Evolutionary conservation across 2,329 filamentous ascomycete species (phyloP).

Genomic region (Byssothecium circinans): DNA sequence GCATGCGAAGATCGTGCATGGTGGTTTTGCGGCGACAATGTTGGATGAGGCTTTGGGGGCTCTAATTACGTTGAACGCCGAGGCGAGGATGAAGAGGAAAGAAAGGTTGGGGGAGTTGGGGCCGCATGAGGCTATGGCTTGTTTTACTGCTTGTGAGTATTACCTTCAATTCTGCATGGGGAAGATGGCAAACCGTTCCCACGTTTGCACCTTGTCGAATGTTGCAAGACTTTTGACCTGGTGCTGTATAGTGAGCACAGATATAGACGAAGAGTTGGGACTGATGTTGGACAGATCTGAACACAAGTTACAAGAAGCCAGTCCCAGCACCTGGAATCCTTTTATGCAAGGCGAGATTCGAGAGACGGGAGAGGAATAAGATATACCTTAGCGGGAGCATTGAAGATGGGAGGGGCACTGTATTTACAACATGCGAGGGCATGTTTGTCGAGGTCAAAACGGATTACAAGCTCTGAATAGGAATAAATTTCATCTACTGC

Average conservation of each 20-base stretch:
- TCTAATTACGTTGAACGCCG: slow-evolving; percentile 50
- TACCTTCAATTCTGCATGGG: neutral
- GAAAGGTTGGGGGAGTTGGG: slow-evolving; percentile 6
- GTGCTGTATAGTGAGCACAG: too few relatives aligned
- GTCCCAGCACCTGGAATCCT: slow-evolving; percentile 55
- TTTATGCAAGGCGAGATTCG: slow-evolving; percentile 50
- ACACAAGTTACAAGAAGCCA: slow-evolving; percentile 57
- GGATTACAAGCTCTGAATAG: neutral
- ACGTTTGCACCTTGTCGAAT: too few relatives aligned
- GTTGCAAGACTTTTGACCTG: too few relatives aligned
- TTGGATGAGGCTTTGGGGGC: slow-evolving; percentile 62
- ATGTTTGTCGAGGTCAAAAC: slow-evolving; percentile 48
- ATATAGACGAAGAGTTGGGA: neutral
- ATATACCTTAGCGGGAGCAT: slow-evolving; percentile 53
- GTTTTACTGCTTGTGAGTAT: slow-evolving; percentile 41
- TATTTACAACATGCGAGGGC: slow-evolving; percentile 57
- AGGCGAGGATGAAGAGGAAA: slow-evolving; percentile 16
- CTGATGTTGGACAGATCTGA: slow-evolving; percentile 49
- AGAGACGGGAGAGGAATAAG: slow-evolving; percentile 58
- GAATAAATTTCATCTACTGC: neutral
- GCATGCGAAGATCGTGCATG: slow-evolving; percentile 56
- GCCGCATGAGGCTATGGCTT: slow-evolving; percentile 13
- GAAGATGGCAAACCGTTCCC: neutral
- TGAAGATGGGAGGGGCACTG: slow-evolving; percentile 51
- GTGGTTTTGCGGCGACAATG: slow-evolving; percentile 60